A percentile compares a stretch with the other conserved stretches of the same genome.
These are phyloP conservation scores for Wallacemonas sp. DNA, from an alignment of 208 protist genomes.

Conservation along the genomic window DNA sequence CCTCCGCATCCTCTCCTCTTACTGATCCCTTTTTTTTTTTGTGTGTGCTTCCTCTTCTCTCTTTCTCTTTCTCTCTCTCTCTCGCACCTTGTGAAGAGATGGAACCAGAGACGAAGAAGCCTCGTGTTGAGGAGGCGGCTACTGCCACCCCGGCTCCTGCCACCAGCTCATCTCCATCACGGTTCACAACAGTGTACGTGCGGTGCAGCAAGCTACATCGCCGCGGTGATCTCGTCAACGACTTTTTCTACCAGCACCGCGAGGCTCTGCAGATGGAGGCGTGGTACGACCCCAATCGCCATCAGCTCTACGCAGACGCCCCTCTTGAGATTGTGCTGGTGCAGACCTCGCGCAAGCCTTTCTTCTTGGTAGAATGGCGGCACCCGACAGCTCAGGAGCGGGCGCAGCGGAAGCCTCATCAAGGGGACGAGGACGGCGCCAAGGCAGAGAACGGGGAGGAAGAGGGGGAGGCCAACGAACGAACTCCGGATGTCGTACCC, in stretches of 20 bases:
- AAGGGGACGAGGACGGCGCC: not conserved
- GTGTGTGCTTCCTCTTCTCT: not conserved
- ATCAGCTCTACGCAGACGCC: slow-evolving; percentile 35
- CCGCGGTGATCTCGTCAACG: slow-evolving; percentile 74
- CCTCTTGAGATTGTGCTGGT: slow-evolving; percentile 78
- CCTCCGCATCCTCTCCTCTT: not conserved
- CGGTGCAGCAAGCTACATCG: slow-evolving; percentile 52
- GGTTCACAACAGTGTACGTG: slow-evolving; percentile 60
- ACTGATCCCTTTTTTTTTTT: not conserved
- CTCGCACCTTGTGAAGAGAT: not conserved
- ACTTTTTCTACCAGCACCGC: slow-evolving; percentile 59
- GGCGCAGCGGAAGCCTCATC: slow-evolving; percentile 21
- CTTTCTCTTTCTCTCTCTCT: not conserved
- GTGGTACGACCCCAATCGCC: slow-evolving; percentile 30
- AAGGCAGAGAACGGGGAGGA: not conserved
- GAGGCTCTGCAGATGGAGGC: slow-evolving; percentile 35
- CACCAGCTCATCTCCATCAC: not conserved
- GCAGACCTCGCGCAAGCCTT: slow-evolving; percentile 68
- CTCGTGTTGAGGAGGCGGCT: not conserved
- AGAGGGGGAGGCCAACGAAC: not conserved
- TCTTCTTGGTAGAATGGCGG: slow-evolving; percentile 81
- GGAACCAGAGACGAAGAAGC: slow-evolving; percentile 13
- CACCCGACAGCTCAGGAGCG: slow-evolving; percentile 42
- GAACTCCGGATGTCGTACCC: not conserved
- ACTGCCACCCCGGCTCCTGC: not conserved